A percentile compares a stretch with the other conserved stretches of the same genome.
Evolutionary conservation across 345 rosid genomes (phyloP).

Genomic region (Populus davidiana): DNA sequence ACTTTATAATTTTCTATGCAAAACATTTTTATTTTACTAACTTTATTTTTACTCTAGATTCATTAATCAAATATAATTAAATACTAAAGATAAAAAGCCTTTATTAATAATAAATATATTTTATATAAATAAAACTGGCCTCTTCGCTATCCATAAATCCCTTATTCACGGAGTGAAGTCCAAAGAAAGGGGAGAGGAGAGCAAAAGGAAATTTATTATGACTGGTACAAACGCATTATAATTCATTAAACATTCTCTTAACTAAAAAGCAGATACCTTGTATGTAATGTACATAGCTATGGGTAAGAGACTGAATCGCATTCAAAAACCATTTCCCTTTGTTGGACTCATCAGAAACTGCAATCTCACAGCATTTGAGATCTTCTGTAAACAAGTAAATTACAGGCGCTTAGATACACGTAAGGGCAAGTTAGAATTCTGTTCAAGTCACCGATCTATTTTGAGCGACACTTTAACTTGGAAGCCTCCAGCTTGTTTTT

Average conservation of each 20-base stretch:
- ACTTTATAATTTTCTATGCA: no score
- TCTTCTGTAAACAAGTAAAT: neutral
- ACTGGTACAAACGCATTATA: neutral
- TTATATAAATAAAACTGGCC: no score
- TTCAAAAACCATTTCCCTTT: neutral
- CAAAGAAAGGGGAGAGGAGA: neutral
- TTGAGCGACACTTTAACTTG: constrained; percentile 16
- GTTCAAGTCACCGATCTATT: constrained; percentile 10
- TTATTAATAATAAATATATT: no score
- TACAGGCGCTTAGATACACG: neutral
- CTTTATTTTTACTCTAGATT: no score
- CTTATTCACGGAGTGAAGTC: neutral
- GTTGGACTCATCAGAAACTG: neutral
- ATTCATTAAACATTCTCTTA: neutral
- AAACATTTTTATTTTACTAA: no score
- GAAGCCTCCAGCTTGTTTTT: constrained; percentile 17
- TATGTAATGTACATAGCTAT: neutral
- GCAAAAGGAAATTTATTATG: neutral
- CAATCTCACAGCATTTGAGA: neutral
- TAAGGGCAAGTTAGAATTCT: neutral
- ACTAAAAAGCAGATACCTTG: neutral
- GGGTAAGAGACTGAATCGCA: neutral
- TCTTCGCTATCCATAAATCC: neutral
- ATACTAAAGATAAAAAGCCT: no score
- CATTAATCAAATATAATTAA: no score